A percentile compares a stretch with the other conserved stretches of the same genome.
Evolutionary conservation across 805 yeast genomes (phyloP).

Genomic region (Metschnikowia matae): DNA sequence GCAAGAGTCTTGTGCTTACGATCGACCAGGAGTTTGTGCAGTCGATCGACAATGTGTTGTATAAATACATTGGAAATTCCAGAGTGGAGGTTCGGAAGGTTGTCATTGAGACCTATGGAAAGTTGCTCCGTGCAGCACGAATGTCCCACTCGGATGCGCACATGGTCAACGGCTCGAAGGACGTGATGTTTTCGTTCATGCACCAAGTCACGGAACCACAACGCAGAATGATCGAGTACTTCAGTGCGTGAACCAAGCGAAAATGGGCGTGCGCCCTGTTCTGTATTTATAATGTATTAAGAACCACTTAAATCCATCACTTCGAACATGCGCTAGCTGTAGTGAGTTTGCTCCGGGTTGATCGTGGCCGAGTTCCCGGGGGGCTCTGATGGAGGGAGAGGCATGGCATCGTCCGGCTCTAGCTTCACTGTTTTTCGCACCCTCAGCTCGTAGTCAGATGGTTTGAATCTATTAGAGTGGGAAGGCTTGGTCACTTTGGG

Average conservation of each 20-base stretch:
- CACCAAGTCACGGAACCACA: conserved; percentile 36
- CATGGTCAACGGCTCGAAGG: not conserved
- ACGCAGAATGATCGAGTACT: conserved; percentile 44
- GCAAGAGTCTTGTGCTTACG: conserved; percentile 17
- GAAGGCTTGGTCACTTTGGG: conserved; percentile 13
- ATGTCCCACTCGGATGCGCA: not conserved
- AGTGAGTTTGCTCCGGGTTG: not conserved
- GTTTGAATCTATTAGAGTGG: not conserved
- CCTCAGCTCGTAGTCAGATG: conserved; percentile 9
- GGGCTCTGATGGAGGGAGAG: conserved; percentile 9
- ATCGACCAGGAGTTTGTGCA: conserved; percentile 18
- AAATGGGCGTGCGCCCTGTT: not conserved
- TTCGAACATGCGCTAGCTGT: not conserved
- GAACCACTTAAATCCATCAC: not conserved
- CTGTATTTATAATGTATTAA: not conserved
- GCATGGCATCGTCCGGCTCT: conserved; percentile 6
- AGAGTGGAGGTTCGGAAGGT: conserved; percentile 36
- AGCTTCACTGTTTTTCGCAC: conserved; percentile 8
- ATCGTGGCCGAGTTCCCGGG: not conserved
- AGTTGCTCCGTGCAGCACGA: conserved; percentile 22
- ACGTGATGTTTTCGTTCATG: not conserved
- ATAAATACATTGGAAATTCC: conserved; percentile 24
- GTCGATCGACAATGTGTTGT: conserved; percentile 28
- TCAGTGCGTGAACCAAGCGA: conserved; percentile 19
- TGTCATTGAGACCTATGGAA: conserved; percentile 38